A percentile compares a stretch with the other conserved stretches of the same genome.
Evolutionary conservation across 2,329 filamentous ascomycete genomes (phyloP).

Genomic region (Sporothrix protearum): DNA sequence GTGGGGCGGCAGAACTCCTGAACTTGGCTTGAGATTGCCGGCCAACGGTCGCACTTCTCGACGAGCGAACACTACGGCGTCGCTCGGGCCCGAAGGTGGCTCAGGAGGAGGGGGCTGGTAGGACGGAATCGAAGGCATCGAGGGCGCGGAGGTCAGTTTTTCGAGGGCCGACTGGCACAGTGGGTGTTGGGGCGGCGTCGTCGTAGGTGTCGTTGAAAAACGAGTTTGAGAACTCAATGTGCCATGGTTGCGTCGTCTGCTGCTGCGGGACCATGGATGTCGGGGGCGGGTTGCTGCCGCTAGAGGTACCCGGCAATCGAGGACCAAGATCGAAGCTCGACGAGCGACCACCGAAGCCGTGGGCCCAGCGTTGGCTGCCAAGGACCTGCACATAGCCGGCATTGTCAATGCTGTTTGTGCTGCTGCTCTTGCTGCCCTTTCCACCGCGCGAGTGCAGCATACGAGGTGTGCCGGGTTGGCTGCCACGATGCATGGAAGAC

Average conservation of each 20-base stretch:
- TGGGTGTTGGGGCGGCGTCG: slow-evolving; percentile 83
- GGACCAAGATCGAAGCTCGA: slow-evolving; percentile 72
- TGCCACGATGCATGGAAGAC: slow-evolving; percentile 37
- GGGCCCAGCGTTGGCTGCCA: slow-evolving; percentile 57
- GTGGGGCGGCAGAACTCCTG: slow-evolving; percentile 30
- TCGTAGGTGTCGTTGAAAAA: slow-evolving; percentile 56
- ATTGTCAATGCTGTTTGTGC: slow-evolving; percentile 64
- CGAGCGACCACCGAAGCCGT: slow-evolving; percentile 54
- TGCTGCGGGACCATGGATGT: slow-evolving; percentile 4
- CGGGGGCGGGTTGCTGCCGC: slow-evolving; percentile 11
- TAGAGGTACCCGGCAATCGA: slow-evolving; percentile 28
- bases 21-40: slow-evolving; percentile 34
- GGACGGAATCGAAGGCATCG: slow-evolving; percentile 39
- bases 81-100: slow-evolving; percentile 42
- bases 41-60: slow-evolving; percentile 45
- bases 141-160: slow-evolving; percentile 38
- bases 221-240: slow-evolving; percentile 48
- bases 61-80: slow-evolving; percentile 57
- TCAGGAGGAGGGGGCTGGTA: slow-evolving; percentile 41
- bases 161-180: slow-evolving; percentile 74
- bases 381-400: slow-evolving; percentile 57
- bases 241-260: slow-evolving; percentile 38
- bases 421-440: slow-evolving; percentile 68
- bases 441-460: slow-evolving; percentile 53
- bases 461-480: slow-evolving; percentile 42